phyloP scores from a whole-genome alignment of 139 green algal genomes.

The Eudorina sp. region DNA sequence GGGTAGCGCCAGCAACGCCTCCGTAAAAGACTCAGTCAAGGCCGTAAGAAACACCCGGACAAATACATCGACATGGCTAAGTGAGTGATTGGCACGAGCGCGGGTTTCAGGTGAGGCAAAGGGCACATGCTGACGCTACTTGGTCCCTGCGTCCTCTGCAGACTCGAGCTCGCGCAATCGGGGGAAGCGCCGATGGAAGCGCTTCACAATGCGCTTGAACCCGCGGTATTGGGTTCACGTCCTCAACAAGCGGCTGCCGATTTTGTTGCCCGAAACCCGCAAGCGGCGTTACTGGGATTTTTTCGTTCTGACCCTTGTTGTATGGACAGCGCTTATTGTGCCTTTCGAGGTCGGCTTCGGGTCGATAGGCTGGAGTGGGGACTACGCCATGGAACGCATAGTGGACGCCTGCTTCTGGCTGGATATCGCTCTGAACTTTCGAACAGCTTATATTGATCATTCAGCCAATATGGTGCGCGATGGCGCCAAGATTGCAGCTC shows the following conservation, averaged over 20 bases:
- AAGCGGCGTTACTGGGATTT: conserved; percentile 65
- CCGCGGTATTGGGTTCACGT: conserved; percentile 61
- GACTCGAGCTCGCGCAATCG: conserved; percentile 16
- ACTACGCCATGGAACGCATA: conserved; percentile 39
- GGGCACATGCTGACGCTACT: background rate
- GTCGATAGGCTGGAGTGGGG: background rate
- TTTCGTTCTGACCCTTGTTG: conserved; percentile 69
- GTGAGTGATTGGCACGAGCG: background rate
- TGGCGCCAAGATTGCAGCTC: conserved; percentile 36
- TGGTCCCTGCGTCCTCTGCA: background rate
- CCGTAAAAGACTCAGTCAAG: background rate
- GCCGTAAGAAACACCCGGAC: conserved; percentile 30
- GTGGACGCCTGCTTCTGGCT: conserved; percentile 70
- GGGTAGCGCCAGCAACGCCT: conserved; percentile 1
- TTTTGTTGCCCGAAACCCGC: conserved; percentile 54
- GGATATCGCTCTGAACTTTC: conserved; percentile 74
- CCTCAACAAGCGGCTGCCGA: conserved; percentile 69
- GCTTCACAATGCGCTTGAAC: conserved; percentile 44
- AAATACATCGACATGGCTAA: conserved; percentile 45
- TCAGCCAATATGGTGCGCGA: conserved; percentile 68
- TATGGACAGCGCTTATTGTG: conserved; percentile 69
- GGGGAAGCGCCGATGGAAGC: conserved; percentile 42
- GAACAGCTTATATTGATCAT: conserved; percentile 73
- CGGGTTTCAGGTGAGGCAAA: background rate
- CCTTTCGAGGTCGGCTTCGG: conserved; percentile 58